These are phyloP conservation scores for Botryotinia calthae DNA, from an alignment of 2,329 filamentous ascomycete genomes.

Conservation along the genomic window DNA sequence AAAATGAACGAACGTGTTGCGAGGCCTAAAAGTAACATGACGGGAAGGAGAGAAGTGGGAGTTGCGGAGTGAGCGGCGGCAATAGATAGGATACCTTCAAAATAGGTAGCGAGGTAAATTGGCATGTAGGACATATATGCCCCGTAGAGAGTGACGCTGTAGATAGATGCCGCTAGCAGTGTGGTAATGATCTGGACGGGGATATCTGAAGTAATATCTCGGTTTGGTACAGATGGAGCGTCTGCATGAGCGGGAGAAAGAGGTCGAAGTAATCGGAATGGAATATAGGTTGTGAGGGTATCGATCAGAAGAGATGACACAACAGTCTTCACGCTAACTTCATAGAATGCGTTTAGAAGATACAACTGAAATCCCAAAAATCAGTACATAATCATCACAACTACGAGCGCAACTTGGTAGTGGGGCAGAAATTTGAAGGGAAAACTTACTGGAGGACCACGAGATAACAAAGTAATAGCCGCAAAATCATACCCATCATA, in stretches of 20 bases:
- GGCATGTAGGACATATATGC: constrained; percentile 71
- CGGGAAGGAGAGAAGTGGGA: constrained; percentile 58
- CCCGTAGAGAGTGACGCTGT: constrained; percentile 68
- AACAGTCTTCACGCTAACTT: constrained; percentile 60
- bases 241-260: constrained; percentile 62
- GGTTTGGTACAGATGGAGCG: constrained; percentile 54
- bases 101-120: constrained; percentile 69
- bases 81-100: constrained; percentile 68
- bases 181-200: constrained; percentile 63
- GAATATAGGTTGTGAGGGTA: constrained; percentile 64
- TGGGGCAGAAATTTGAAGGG: background rate
- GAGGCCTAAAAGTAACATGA: constrained; percentile 58
- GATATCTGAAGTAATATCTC: constrained; percentile 62
- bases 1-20: constrained; percentile 78
- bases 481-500: constrained; percentile 72
- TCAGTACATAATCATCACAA: constrained; percentile 7
- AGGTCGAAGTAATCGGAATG: constrained; percentile 72
- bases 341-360: constrained; percentile 76
- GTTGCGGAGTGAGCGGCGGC: constrained; percentile 64
- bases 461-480: constrained; percentile 65
- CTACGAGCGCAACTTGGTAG: background rate
- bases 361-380: constrained; percentile 55
- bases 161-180: constrained; percentile 68
- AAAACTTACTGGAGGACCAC: constrained; percentile 64
- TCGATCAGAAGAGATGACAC: constrained; percentile 65